phyloP scores from a whole-genome alignment of 2,329 filamentous ascomycete genomes.

The Aspergillus tubingensis region DNA sequence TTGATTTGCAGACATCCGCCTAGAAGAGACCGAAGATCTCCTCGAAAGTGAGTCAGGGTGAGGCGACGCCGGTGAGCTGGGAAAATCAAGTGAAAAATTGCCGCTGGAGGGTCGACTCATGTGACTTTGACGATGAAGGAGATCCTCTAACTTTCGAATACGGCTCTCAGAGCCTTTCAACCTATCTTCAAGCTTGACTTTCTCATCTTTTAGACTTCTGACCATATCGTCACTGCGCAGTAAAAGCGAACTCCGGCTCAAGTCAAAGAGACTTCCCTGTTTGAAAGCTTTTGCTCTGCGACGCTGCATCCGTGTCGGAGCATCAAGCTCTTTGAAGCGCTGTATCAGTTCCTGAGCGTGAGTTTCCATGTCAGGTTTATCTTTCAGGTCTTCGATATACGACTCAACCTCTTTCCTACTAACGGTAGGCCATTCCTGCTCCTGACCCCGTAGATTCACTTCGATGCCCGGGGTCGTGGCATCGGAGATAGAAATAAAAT shows the following conservation, averaged over 20 bases:
- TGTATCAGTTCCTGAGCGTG: conserved; percentile 73
- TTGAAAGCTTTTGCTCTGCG: conserved; percentile 93
- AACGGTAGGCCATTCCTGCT: conserved; percentile 77
- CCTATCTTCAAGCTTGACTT: conserved; percentile 70
- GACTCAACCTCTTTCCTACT: conserved; percentile 74
- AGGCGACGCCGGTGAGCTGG: conserved; percentile 45
- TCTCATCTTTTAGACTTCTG: conserved; percentile 78
- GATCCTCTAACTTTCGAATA: conserved; percentile 85
- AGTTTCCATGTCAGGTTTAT: conserved; percentile 64
- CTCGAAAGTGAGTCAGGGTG: conserved; percentile 51
- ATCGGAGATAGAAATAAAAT: conserved; percentile 67
- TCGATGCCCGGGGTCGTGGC: conserved; percentile 75
- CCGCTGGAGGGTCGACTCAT: conserved; percentile 56
- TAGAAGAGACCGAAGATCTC: conserved; percentile 62
- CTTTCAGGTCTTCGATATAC: conserved; percentile 68
- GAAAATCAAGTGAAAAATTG: conserved; percentile 48
- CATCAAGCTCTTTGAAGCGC: conserved; percentile 75
- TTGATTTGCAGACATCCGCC: conserved; percentile 63
- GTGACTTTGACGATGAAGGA: conserved; percentile 79
- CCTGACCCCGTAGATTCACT: conserved; percentile 78
- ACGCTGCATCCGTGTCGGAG: conserved; percentile 80
- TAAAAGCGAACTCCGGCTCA: conserved; percentile 83
- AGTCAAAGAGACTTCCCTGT: conserved; percentile 90
- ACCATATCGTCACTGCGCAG: conserved; percentile 84
- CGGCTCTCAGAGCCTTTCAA: conserved; percentile 84